phyloP scores from a whole-genome alignment of 139 green algal genomes.

The Dunaliella primolecta region DNA sequence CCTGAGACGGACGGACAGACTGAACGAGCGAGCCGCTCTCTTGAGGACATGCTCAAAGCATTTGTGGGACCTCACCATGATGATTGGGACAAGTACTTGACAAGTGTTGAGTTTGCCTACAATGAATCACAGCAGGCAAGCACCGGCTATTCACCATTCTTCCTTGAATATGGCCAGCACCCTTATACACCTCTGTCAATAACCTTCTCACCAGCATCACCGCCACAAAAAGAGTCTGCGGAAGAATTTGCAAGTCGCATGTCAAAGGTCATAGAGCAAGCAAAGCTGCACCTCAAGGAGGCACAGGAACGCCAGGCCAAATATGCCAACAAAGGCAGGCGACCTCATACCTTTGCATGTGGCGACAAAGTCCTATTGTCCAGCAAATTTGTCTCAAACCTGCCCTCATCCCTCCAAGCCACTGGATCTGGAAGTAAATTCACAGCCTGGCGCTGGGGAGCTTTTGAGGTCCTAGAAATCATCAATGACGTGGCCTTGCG shows the following conservation, averaged over 20 bases:
- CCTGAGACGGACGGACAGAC: conserved; percentile 67
- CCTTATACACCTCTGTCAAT: no score
- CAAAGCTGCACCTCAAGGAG: background rate
- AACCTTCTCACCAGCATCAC: no score
- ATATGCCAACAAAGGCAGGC: background rate
- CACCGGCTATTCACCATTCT: no score
- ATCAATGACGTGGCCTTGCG: background rate
- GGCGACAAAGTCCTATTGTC: background rate
- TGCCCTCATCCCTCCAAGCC: background rate
- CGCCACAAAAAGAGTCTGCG: no score
- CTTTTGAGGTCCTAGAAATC: background rate
- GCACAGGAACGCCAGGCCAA: background rate
- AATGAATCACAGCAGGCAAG: no score
- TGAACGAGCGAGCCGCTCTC: conserved; percentile 35
- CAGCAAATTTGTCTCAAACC: background rate
- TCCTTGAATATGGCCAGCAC: no score
- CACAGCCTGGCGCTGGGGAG: background rate
- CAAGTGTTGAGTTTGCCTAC: no score
- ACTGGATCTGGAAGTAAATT: background rate
- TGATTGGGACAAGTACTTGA: no score
- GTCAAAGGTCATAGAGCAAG: background rate
- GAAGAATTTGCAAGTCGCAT: no score
- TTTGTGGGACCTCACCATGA: background rate
- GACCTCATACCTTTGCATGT: background rate
- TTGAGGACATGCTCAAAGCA: conserved; percentile 6